phyloP scores from a whole-genome alignment of 495 filamentous ascomycete genomes.

The Tirmania nivea region DNA sequence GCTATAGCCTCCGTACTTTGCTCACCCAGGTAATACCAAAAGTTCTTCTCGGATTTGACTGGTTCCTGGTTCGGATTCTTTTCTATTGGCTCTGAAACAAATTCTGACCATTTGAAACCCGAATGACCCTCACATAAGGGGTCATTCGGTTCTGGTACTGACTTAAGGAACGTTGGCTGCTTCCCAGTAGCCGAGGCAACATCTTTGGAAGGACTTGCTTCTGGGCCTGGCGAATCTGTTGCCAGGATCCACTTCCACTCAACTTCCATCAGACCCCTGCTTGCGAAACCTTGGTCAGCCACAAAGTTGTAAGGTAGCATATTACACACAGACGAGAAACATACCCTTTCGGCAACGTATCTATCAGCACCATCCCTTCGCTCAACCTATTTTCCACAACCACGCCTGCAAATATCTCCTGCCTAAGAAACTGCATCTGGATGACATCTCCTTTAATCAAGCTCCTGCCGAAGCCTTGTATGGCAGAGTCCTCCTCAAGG shows the following conservation, averaged over 20 bases:
- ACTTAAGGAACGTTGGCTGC: background rate
- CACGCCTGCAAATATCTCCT: constrained; percentile 75
- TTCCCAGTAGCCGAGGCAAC: background rate
- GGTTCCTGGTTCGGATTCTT: constrained; percentile 27
- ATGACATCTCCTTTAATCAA: constrained; percentile 56
- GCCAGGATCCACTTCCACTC: constrained; percentile 55
- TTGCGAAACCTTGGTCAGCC: no score
- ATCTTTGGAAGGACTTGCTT: background rate
- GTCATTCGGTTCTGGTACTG: no score
- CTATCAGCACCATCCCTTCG: constrained; percentile 53
- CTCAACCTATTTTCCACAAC: constrained; percentile 67
- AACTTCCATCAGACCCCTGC: constrained; percentile 43
- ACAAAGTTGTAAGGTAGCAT: constrained; percentile 10
- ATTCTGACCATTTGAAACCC: constrained; percentile 60
- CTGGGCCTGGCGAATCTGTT: background rate
- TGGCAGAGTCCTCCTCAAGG: constrained; percentile 47
- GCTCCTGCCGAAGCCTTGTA: constrained; percentile 43
- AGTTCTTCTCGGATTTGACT: constrained; percentile 46
- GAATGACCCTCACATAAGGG: background rate
- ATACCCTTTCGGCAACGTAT: constrained; percentile 74
- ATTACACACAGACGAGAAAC: constrained; percentile 19
- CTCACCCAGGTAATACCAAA: constrained; percentile 80
- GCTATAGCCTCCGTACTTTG: constrained; percentile 79
- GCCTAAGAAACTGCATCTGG: constrained; percentile 66
- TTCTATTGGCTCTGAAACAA: constrained; percentile 28